Evolutionary conservation across 2,329 filamentous ascomycete species (phyloP).

Genomic region (Curvularia eragrostidis): DNA sequence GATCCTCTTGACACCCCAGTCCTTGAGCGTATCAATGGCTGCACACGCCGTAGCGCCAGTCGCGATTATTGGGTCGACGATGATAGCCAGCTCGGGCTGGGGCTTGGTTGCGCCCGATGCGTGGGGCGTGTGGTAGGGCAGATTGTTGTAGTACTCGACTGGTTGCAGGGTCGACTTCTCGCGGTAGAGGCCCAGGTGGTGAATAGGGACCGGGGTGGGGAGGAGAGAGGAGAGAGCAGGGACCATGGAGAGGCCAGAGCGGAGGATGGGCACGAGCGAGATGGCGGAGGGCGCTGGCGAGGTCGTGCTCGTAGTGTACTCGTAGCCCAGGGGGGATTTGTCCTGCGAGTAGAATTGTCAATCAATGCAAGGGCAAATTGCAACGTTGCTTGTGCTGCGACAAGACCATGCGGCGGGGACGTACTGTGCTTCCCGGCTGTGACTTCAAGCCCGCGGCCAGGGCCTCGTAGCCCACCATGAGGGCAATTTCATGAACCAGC

Average conservation of each 20-base stretch:
- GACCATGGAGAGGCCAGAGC: conserved; percentile 90
- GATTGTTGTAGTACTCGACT: conserved; percentile 98
- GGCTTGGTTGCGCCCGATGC: conserved; percentile 42
- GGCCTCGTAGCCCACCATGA: conserved; percentile 84
- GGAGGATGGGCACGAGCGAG: conserved; percentile 88
- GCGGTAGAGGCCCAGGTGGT: conserved; percentile 94
- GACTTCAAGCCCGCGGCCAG: conserved; percentile 68
- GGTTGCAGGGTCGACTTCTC: conserved; percentile 86
- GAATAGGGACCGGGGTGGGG: conserved; percentile 78
- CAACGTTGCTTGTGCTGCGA: not conserved
- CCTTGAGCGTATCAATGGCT: conserved; percentile 84
- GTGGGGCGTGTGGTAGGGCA: conserved; percentile 72
- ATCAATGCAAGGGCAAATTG: conserved; percentile 7
- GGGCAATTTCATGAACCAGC: conserved; percentile 83
- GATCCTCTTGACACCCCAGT: conserved; percentile 89
- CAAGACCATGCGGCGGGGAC: conserved; percentile 28
- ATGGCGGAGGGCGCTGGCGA: conserved; percentile 70
- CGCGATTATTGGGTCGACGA: conserved; percentile 91
- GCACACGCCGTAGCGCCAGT: conserved; percentile 90
- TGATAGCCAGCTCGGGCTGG: conserved; percentile 71
- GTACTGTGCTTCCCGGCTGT: conserved; percentile 68
- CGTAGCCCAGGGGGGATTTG: conserved; percentile 77
- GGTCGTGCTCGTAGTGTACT: conserved; percentile 71
- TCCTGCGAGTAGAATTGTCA: conserved; percentile 60
- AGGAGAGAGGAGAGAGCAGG: conserved; percentile 86